Evolutionary conservation across 345 rosid species (phyloP).

Genomic region (Cardamine occulta): DNA sequence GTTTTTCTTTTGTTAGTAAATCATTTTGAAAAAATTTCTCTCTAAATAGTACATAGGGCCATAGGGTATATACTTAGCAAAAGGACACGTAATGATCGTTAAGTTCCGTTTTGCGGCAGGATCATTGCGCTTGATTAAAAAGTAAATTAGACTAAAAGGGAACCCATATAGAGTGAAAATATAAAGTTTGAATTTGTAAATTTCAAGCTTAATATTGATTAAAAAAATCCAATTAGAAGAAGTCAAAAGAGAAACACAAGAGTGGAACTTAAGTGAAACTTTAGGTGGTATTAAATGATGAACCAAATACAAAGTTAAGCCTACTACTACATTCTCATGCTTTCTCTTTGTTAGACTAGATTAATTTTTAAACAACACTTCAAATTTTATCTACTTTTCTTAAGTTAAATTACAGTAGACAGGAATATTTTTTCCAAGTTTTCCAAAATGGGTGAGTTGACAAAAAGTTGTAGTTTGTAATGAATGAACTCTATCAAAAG

Average conservation of each 20-base stretch:
- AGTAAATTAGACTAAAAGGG: background rate
- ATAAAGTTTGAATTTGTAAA: background rate
- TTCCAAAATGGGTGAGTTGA: background rate
- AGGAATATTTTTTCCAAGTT: background rate
- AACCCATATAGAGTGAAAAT: background rate
- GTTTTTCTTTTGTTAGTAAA: background rate
- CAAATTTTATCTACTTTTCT: background rate
- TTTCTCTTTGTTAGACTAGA: background rate
- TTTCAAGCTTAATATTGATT: background rate
- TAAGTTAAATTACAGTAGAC: too few relatives aligned
- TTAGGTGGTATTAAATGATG: conserved; percentile 10
- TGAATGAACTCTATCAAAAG: background rate
- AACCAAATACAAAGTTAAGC: background rate
- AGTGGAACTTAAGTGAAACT: background rate
- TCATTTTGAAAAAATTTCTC: too few relatives aligned
- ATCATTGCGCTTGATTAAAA: background rate
- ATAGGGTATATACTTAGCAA: too few relatives aligned
- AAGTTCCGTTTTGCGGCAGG: background rate
- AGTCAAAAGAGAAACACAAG: background rate
- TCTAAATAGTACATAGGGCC: too few relatives aligned
- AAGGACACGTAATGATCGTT: background rate
- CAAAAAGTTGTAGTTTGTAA: background rate
- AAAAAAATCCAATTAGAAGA: background rate
- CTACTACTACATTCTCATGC: background rate
- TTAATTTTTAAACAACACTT: background rate